phyloP scores from a whole-genome alignment of 2,329 filamentous ascomycete species.

The Oidium heveae region DNA sequence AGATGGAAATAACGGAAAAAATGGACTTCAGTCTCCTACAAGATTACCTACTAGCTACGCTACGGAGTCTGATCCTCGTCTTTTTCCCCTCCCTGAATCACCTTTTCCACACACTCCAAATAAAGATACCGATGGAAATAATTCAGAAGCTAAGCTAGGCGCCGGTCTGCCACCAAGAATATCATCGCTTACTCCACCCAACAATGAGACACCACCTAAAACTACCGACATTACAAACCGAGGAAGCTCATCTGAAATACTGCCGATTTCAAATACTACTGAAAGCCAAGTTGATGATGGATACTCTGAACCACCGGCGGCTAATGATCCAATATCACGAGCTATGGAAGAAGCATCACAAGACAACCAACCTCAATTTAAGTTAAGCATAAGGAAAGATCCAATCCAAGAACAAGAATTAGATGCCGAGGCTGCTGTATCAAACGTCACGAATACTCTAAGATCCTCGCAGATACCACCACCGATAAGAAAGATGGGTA shows the following conservation, averaged over 20 bases:
- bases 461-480: slow-evolving; percentile 31
- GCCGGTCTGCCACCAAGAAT: neutral
- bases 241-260: slow-evolving; percentile 26
- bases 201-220: slow-evolving; percentile 15
- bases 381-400: slow-evolving; percentile 54
- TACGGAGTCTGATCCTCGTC: slow-evolving; percentile 23
- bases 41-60: slow-evolving; percentile 33
- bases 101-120: slow-evolving; percentile 16
- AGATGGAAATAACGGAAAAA: slow-evolving; percentile 36
- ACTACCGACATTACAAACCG: slow-evolving; percentile 16
- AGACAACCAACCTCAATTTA: slow-evolving; percentile 40
- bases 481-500: slow-evolving; percentile 45
- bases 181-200: neutral
- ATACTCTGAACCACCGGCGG: slow-evolving; percentile 42
- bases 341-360: slow-evolving; percentile 37
- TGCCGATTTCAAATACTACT: slow-evolving; percentile 17
- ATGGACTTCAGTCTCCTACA: slow-evolving; percentile 22
- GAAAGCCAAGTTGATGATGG: slow-evolving; percentile 44
- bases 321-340: slow-evolving; percentile 41
- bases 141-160: neutral
- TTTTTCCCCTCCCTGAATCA: slow-evolving; percentile 32
- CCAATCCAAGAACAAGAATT: slow-evolving; percentile 58
- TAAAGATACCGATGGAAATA: slow-evolving; percentile 9
- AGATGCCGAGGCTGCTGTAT: slow-evolving; percentile 47
- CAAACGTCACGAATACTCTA: slow-evolving; percentile 50